Conservation (phyloP, 1,139 yeast genomes). For the Saccharomycopsis hybrid region DNA sequence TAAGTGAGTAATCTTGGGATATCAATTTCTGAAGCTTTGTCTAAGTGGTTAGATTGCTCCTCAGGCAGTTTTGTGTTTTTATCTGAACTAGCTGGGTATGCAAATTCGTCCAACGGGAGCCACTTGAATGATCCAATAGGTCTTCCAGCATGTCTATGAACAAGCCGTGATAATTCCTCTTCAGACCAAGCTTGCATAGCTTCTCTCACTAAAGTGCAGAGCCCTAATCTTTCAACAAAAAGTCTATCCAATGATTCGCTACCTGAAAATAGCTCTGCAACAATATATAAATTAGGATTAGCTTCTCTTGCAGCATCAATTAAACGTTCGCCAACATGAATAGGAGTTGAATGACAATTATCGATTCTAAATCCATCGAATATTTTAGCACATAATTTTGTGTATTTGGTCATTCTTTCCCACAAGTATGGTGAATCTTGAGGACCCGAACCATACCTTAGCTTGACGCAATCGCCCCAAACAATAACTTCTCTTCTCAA, state of each 20-base stretch:
- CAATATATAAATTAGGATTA: slow-evolving; percentile 83
- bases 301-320: slow-evolving; percentile 82
- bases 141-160: slow-evolving; percentile 89
- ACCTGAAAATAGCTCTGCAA: slow-evolving; percentile 91
- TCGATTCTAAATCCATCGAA: slow-evolving; percentile 91
- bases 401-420: slow-evolving; percentile 80
- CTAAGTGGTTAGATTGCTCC: not conserved
- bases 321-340: slow-evolving; percentile 86
- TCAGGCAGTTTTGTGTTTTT: slow-evolving; percentile 21
- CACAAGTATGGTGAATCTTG: slow-evolving; percentile 85
- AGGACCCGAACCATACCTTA: slow-evolving; percentile 72
- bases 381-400: slow-evolving; percentile 63
- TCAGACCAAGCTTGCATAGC: slow-evolving; percentile 97
- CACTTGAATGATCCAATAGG: slow-evolving; percentile 89
- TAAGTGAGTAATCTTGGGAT: slow-evolving; percentile 59
- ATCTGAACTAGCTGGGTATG: slow-evolving; percentile 60
- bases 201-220: slow-evolving; percentile 83
- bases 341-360: slow-evolving; percentile 92
- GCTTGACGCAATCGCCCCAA: slow-evolving; percentile 96
- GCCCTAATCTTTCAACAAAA: slow-evolving; percentile 85
- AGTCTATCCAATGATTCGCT: slow-evolving; percentile 85
- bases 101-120: slow-evolving; percentile 64
- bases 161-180: slow-evolving; percentile 75
- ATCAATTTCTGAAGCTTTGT: slow-evolving; percentile 47
- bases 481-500: slow-evolving; percentile 88